phyloP scores from a whole-genome alignment of 306 rosid genomes.

The Geum urbanum region DNA sequence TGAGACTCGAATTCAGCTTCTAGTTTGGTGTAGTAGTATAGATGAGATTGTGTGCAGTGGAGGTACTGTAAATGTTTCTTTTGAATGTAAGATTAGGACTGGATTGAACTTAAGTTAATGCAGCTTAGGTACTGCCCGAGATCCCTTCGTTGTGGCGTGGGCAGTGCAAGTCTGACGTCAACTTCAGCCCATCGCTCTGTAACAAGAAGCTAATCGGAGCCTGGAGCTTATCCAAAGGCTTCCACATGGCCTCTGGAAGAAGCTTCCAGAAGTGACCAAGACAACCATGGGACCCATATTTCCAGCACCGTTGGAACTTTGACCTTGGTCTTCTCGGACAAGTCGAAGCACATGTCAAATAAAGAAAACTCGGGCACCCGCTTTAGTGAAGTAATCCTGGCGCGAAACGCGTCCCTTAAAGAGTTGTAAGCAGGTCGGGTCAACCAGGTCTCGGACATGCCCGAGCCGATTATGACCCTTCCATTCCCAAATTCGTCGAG shows the following conservation, averaged over 20 bases:
- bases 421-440: constrained; percentile 69
- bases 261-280: constrained; percentile 38
- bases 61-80: not conserved
- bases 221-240: constrained; percentile 71
- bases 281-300: constrained; percentile 90
- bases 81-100: not conserved
- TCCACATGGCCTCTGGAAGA: constrained; percentile 53
- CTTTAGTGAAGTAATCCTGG: constrained; percentile 53
- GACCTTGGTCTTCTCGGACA: constrained; percentile 65
- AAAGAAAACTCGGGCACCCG: constrained; percentile 73
- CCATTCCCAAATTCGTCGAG: constrained; percentile 70
- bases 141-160: constrained; percentile 76
- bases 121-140: constrained; percentile 58
- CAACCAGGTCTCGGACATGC: constrained; percentile 81
- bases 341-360: constrained; percentile 81
- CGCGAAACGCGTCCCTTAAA: constrained; percentile 56
- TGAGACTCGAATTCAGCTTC: not conserved
- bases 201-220: constrained; percentile 93
- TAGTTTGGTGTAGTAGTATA: too few species aligned
- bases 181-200: constrained; percentile 41
- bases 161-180: constrained; percentile 52
- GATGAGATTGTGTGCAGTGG: not conserved
- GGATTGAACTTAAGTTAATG: not conserved
- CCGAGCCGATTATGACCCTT: constrained; percentile 82
- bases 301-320: constrained; percentile 89